A percentile compares a stretch with the other conserved stretches of the same genome.
These are phyloP conservation scores for Paramecium caudatum DNA, from an alignment of 73 alveolate species.

Conservation along the genomic window DNA sequence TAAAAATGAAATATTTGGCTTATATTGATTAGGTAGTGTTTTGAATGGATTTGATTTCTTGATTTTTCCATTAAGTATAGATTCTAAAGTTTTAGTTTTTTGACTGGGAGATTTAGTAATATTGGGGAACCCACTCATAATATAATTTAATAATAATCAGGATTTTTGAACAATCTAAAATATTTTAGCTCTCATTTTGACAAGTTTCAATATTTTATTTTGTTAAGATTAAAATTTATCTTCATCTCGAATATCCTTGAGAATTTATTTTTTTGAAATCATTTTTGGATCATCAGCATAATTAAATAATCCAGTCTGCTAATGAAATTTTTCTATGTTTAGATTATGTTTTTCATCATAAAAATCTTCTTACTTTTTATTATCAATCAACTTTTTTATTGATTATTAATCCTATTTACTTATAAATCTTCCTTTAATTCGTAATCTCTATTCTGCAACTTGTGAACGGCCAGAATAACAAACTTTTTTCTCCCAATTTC, in stretches of 20 bases:
- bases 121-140: constrained; percentile 45
- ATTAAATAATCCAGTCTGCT: constrained; percentile 20
- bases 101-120: constrained; percentile 12
- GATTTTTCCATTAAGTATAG: not conserved
- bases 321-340: constrained; percentile 48
- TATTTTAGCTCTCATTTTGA: constrained; percentile 19
- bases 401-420: constrained; percentile 63
- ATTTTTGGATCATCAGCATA: constrained; percentile 48
- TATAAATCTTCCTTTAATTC: constrained; percentile 75
- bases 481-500: constrained; percentile 71
- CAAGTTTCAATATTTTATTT: constrained; percentile 34
- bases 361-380: not conserved
- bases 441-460: constrained; percentile 65
- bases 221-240: not conserved
- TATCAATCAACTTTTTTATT: constrained; percentile 35
- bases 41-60: not conserved
- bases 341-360: constrained; percentile 58
- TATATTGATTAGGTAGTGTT: constrained; percentile 24
- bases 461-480: constrained; percentile 66
- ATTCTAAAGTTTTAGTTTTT: not conserved
- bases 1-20: constrained; percentile 40
- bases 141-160: not conserved
- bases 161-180: constrained; percentile 44
- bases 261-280: constrained; percentile 44
- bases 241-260: constrained; percentile 45